Conservation (phyloP, 768 basidiomycete genomes). For the Mycena vitilis region DNA sequence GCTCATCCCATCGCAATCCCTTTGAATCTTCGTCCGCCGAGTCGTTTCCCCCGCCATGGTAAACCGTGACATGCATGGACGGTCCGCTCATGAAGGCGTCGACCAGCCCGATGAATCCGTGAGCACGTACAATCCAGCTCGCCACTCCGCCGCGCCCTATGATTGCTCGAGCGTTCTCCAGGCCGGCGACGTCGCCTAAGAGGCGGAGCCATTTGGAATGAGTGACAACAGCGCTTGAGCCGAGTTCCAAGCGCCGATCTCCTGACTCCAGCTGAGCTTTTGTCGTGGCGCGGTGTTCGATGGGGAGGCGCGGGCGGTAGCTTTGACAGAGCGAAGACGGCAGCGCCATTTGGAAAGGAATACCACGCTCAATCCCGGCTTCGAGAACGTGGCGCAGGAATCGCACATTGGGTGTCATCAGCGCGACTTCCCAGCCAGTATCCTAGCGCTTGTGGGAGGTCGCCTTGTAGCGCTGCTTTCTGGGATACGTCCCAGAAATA, state of each 20-base stretch:
- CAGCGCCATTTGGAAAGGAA: not conserved
- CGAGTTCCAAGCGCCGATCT: not conserved
- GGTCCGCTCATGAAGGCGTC: not conserved
- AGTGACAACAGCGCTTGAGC: not conserved
- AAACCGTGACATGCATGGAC: not conserved
- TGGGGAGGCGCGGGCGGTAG: not conserved
- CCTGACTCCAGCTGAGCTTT: not conserved
- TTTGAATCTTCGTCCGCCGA: not conserved
- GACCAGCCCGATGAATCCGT: not conserved
- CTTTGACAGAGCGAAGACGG: not conserved
- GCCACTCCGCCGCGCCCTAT: not conserved
- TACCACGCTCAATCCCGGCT: not conserved
- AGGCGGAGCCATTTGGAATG: not conserved
- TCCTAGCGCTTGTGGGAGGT: too few species aligned
- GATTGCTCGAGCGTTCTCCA: not conserved
- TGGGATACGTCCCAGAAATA: too few species aligned
- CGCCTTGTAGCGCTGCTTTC: too few species aligned
- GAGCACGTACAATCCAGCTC: not conserved
- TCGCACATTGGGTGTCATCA: not conserved
- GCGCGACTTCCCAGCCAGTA: too few species aligned
- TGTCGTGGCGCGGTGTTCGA: not conserved
- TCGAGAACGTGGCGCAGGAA: not conserved
- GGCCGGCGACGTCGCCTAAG: not conserved
- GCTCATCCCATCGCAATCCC: not conserved
- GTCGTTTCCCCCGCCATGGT: not conserved